Evolutionary conservation across 2,329 filamentous ascomycete genomes (phyloP).

Genomic region (Paraconiothyrium sp.): DNA sequence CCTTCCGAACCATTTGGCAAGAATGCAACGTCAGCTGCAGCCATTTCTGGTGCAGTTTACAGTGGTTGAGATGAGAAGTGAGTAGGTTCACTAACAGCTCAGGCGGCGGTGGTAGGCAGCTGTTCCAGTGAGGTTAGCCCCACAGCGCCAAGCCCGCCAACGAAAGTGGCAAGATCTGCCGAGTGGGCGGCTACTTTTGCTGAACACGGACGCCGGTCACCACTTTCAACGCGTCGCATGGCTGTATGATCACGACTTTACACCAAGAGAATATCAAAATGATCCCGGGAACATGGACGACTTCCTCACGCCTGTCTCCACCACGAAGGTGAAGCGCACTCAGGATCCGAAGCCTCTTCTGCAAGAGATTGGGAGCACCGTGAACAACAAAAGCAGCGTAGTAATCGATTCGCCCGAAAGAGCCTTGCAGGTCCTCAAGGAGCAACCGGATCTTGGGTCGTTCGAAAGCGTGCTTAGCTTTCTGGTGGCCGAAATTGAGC

Average conservation of each 20-base stretch:
- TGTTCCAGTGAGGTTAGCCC: constrained; percentile 15
- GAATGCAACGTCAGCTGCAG: constrained; percentile 25
- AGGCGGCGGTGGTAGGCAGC: constrained; percentile 16
- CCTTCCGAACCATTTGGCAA: constrained; percentile 24
- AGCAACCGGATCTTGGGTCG: constrained; percentile 69
- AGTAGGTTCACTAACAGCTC: neutral
- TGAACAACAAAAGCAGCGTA: constrained; percentile 19
- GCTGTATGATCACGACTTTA: neutral
- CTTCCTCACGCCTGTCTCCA: constrained; percentile 60
- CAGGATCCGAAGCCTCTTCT: constrained; percentile 27
- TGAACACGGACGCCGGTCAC: constrained; percentile 3
- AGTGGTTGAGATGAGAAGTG: constrained; percentile 13
- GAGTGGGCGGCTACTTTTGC: constrained; percentile 9
- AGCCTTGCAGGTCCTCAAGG: constrained; percentile 68
- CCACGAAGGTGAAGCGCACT: constrained; percentile 39
- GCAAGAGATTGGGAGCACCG: constrained; percentile 23
- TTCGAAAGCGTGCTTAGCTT: constrained; percentile 65
- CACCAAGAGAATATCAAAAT: constrained; percentile 18
- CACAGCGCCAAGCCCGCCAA: neutral
- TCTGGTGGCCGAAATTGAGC: constrained; percentile 50
- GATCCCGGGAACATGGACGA: constrained; percentile 54
- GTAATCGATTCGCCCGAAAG: constrained; percentile 53
- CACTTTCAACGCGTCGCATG: neutral
- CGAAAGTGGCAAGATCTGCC: constrained; percentile 12
- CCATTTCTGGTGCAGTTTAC: constrained; percentile 32